phyloP scores from a whole-genome alignment of 2,329 filamentous ascomycete genomes.

The Fusarium sulawesiense region DNA sequence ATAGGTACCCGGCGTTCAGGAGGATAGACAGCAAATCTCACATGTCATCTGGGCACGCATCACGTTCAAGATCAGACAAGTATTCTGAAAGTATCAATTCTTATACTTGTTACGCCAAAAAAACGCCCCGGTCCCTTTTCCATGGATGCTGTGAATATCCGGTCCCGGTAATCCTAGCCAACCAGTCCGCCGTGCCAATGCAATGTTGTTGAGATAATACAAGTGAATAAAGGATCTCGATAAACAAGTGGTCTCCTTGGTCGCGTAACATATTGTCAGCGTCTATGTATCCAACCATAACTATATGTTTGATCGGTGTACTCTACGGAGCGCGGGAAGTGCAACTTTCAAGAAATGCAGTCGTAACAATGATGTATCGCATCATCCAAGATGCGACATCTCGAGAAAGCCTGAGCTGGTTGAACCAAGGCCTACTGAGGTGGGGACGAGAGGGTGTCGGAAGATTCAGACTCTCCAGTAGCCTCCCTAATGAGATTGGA shows the following conservation, averaged over 20 bases:
- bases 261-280: conserved; percentile 33
- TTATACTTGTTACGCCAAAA: conserved; percentile 44
- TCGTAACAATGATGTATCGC: neutral
- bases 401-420: neutral
- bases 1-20: conserved; percentile 37
- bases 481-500: conserved; percentile 57
- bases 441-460: conserved; percentile 67
- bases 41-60: conserved; percentile 8
- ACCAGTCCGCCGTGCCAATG: conserved; percentile 44
- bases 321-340: conserved; percentile 2
- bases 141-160: conserved; percentile 45
- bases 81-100: conserved; percentile 39
- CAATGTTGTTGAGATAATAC: conserved; percentile 46
- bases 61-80: conserved; percentile 8
- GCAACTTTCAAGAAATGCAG: neutral
- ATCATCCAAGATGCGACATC: conserved; percentile 1
- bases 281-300: conserved; percentile 47
- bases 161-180: conserved; percentile 44
- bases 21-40: conserved; percentile 12
- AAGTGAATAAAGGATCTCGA: conserved; percentile 31
- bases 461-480: conserved; percentile 67
- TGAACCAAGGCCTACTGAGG: conserved; percentile 46
- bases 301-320: conserved; percentile 4
- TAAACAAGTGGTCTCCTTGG: conserved; percentile 21
- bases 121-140: conserved; percentile 46